Evolutionary conservation across 2,329 filamentous ascomycete species (phyloP).

Genomic region (Aspergillus sp.): DNA sequence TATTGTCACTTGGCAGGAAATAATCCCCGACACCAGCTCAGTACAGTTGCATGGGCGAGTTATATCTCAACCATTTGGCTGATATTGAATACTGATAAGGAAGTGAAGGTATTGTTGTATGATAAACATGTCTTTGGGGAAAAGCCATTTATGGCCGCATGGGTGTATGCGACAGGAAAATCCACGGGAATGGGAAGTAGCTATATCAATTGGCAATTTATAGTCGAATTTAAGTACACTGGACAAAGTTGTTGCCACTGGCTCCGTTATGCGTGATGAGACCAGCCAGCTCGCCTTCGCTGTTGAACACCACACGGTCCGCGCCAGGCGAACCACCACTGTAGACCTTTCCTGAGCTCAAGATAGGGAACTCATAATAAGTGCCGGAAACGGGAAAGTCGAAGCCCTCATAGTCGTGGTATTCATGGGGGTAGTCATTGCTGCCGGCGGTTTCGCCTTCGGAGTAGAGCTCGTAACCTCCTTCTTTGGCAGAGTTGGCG

Average conservation of each 20-base stretch:
- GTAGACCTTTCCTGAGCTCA: constrained; percentile 46
- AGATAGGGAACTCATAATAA: constrained; percentile 61
- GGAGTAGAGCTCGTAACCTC: constrained; percentile 49
- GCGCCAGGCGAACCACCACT: constrained; percentile 60
- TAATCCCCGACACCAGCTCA: too few relatives aligned
- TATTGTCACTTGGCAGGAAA: too few relatives aligned
- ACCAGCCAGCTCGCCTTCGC: constrained; percentile 52
- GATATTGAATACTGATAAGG: too few relatives aligned
- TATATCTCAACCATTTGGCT: too few relatives aligned
- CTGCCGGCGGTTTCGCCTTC: constrained; percentile 27
- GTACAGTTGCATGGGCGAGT: too few relatives aligned
- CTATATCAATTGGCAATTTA: too few relatives aligned
- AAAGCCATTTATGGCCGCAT: too few relatives aligned
- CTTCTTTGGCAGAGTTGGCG: constrained; percentile 46
- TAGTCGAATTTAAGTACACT: too few relatives aligned
- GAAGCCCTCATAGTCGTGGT: constrained; percentile 62
- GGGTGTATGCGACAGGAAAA: too few relatives aligned
- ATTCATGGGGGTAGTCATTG: constrained; percentile 54
- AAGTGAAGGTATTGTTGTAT: too few relatives aligned
- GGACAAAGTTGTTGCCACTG: constrained; percentile 57
- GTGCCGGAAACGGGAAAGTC: constrained; percentile 53
- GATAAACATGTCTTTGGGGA: too few relatives aligned
- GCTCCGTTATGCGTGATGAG: constrained; percentile 68
- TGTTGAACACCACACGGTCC: constrained; percentile 63
- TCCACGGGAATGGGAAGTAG: too few relatives aligned